These are phyloP conservation scores for Talaromyces amestolkiae DNA, from an alignment of 2,329 filamentous ascomycete species.

Conservation along the genomic window DNA sequence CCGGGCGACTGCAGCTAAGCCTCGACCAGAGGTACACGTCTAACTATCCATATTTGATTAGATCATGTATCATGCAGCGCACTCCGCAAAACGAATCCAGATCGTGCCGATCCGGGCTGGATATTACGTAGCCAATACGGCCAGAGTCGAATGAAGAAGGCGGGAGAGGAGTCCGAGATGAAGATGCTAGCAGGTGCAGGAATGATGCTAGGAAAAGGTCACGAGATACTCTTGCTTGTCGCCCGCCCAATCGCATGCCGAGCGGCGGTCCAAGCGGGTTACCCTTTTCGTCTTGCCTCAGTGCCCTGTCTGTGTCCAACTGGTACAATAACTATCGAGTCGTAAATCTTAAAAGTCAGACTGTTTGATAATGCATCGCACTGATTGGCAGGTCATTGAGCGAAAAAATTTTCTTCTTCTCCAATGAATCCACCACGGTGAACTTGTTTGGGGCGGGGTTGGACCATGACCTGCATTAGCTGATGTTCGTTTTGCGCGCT, in stretches of 20 bases:
- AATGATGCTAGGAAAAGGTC: constrained; percentile 5
- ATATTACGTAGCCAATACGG: constrained; percentile 5
- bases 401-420: neutral
- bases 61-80: neutral
- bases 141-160: neutral
- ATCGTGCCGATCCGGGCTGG: constrained; percentile 10
- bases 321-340: neutral
- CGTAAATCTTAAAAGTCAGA: neutral
- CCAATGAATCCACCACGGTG: constrained; percentile 14
- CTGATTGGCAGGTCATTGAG: neutral
- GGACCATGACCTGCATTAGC: constrained; percentile 18
- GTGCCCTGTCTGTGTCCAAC: neutral
- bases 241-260: neutral
- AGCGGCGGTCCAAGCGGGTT: neutral
- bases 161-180: neutral
- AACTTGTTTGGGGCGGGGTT: constrained; percentile 14
- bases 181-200: constrained; percentile 2
- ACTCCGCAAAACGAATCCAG: constrained; percentile 14
- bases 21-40: constrained; percentile 1
- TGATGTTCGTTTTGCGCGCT: constrained; percentile 8
- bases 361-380: neutral
- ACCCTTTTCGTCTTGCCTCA: neutral
- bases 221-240: neutral
- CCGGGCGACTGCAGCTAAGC: neutral
- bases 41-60: neutral